Evolutionary conservation across 164 flowering plant species (phyloP).

Genomic region (Aristolochia contorta): DNA sequence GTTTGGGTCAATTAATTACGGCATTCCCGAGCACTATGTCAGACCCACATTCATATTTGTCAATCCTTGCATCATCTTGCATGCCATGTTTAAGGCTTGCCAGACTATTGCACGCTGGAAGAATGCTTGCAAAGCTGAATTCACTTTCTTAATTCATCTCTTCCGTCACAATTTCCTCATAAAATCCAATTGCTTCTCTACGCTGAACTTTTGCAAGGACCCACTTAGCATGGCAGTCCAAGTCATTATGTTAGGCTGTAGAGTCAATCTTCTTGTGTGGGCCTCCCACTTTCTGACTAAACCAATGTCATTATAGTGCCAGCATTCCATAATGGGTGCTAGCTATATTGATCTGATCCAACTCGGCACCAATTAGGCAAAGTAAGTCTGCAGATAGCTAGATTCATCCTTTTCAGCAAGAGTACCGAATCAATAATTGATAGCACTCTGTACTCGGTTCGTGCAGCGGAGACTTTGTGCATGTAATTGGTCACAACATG

Average conservation of each 20-base stretch:
- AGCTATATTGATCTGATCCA: too few relatives aligned
- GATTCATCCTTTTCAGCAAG: too few relatives aligned
- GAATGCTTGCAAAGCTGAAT: constrained; percentile 25
- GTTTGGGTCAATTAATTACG: constrained; percentile 27
- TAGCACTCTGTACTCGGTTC: too few relatives aligned
- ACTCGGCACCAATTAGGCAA: too few relatives aligned
- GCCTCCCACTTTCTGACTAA: too few relatives aligned
- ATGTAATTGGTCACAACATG: too few relatives aligned
- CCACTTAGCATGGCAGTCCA: constrained; percentile 24
- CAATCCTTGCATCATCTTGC: constrained; percentile 25
- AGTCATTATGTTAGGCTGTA: constrained; percentile 16
- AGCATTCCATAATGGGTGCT: too few relatives aligned
- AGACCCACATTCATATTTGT: constrained; percentile 10
- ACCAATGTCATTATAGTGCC: too few relatives aligned
- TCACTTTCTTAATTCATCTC: constrained; percentile 24
- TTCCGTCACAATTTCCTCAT: constrained; percentile 15
- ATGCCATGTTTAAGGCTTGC: constrained; percentile 23
- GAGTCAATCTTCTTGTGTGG: constrained; percentile 16
- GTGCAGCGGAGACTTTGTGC: too few relatives aligned
- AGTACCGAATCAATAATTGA: too few relatives aligned
- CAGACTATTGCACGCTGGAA: constrained; percentile 17
- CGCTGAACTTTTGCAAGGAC: constrained; percentile 19
- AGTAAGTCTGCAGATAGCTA: too few relatives aligned
- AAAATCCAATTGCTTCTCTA: constrained; percentile 19
- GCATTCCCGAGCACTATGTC: constrained; percentile 20